These are phyloP conservation scores for Megacollybia marginata DNA, from an alignment of 768 basidiomycete species.

Conservation along the genomic window DNA sequence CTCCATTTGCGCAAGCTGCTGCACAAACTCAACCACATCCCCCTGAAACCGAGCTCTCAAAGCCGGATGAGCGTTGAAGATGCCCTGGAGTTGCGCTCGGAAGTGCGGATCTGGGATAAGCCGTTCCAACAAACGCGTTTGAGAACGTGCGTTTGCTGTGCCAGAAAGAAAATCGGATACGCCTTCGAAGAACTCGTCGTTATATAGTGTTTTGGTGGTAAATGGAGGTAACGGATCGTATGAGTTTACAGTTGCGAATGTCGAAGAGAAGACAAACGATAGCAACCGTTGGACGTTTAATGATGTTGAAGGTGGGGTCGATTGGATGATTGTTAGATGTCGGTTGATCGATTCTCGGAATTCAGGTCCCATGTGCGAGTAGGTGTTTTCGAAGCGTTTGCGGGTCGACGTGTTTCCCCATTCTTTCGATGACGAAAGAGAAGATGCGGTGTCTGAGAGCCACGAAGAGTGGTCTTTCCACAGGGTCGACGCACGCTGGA, in stretches of 20 bases:
- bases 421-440: slow-evolving; percentile 30
- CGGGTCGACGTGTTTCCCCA: slow-evolving; percentile 14
- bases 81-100: slow-evolving; percentile 22
- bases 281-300: slow-evolving; percentile 61
- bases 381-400: slow-evolving; percentile 18
- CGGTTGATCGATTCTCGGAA: slow-evolving; percentile 56
- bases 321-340: slow-evolving; percentile 71
- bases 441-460: slow-evolving; percentile 54
- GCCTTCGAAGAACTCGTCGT: slow-evolving; percentile 67
- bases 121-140: slow-evolving; percentile 46
- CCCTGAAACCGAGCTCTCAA: slow-evolving; percentile 55
- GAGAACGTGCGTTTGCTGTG: neutral
- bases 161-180: slow-evolving; percentile 34
- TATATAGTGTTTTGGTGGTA: slow-evolving; percentile 52
- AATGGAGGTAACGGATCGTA: slow-evolving; percentile 86
- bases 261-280: slow-evolving; percentile 37
- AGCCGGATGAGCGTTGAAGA: slow-evolving; percentile 50
- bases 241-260: slow-evolving; percentile 37
- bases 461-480: slow-evolving; percentile 80
- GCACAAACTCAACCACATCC: slow-evolving; percentile 57
- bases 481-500: slow-evolving; percentile 60
- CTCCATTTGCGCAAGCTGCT: slow-evolving; percentile 44
- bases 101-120: slow-evolving; percentile 43
- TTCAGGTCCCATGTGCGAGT: slow-evolving; percentile 28
- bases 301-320: slow-evolving; percentile 46